Percentiles rank a stretch among this genome's conserved stretches.
Evolutionary conservation across 2,329 filamentous ascomycete genomes (phyloP).

Genomic region (Aspergillus sojae): DNA sequence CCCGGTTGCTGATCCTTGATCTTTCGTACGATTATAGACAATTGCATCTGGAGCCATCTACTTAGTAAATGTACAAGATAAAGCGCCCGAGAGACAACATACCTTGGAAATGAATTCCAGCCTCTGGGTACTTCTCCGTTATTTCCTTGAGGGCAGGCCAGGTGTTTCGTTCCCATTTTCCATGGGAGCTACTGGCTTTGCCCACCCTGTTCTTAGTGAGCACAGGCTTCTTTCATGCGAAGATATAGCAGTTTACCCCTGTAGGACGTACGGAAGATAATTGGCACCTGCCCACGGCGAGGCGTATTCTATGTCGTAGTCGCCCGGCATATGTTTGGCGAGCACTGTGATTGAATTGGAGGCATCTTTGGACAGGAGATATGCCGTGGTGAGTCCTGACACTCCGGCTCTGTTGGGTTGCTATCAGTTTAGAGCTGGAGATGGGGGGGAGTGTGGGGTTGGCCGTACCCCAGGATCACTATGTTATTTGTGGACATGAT

Average conservation of each 20-base stretch:
- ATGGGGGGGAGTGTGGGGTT: background rate
- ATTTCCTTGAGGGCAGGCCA: slow-evolving; percentile 66
- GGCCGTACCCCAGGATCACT: slow-evolving; percentile 42
- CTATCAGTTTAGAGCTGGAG: slow-evolving; percentile 7
- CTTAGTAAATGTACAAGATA: background rate
- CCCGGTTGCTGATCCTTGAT: slow-evolving; percentile 56
- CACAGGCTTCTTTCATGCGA: slow-evolving; percentile 1
- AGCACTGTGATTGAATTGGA: slow-evolving; percentile 68
- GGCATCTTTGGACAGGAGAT: slow-evolving; percentile 60
- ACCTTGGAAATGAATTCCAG: slow-evolving; percentile 80
- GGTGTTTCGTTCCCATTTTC: slow-evolving; percentile 63
- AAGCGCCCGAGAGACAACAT: slow-evolving; percentile 8
- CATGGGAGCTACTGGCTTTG: slow-evolving; percentile 39
- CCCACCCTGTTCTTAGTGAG: slow-evolving; percentile 38
- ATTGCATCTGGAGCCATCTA: slow-evolving; percentile 45
- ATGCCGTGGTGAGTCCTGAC: slow-evolving; percentile 66
- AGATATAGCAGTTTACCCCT: background rate
- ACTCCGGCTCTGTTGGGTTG: slow-evolving; percentile 60
- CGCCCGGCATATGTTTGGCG: slow-evolving; percentile 89
- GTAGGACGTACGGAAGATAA: slow-evolving; percentile 64
- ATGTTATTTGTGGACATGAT: slow-evolving; percentile 40
- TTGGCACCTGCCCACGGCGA: slow-evolving; percentile 90
- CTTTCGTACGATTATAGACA: slow-evolving; percentile 66
- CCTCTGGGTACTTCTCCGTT: slow-evolving; percentile 68
- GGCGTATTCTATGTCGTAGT: slow-evolving; percentile 88